Evolutionary conservation across 1,139 yeast genomes (phyloP).

Genomic region (Kodamaea suecica): DNA sequence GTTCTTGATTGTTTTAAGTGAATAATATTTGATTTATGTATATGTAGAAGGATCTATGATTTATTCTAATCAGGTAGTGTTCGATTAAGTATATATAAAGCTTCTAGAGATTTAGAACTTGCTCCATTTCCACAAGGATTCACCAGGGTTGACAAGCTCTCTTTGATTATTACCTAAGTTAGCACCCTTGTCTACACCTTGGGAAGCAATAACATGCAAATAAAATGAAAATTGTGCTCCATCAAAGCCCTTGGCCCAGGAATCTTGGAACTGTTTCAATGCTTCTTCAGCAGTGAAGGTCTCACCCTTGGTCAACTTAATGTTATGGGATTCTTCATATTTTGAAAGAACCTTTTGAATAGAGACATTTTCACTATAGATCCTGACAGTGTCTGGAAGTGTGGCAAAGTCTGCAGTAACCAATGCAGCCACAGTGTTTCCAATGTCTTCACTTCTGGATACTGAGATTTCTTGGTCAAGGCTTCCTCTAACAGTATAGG

Average conservation of each 20-base stretch:
- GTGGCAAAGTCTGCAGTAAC: slow-evolving; percentile 31
- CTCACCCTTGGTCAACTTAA: slow-evolving; percentile 28
- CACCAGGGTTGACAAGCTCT: slow-evolving; percentile 55
- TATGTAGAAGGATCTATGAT: not conserved
- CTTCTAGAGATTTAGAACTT: slow-evolving; percentile 16
- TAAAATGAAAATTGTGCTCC: slow-evolving; percentile 25
- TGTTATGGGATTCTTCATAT: slow-evolving; percentile 41
- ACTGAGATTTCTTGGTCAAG: slow-evolving; percentile 32
- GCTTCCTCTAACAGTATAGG: slow-evolving; percentile 42
- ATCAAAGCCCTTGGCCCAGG: slow-evolving; percentile 30
- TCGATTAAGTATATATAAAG: not conserved
- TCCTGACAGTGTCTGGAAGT: slow-evolving; percentile 45
- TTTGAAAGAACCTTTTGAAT: slow-evolving; percentile 35
- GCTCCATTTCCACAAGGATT: slow-evolving; percentile 53
- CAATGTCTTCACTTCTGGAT: slow-evolving; percentile 47
- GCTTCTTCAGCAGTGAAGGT: slow-evolving; percentile 30
- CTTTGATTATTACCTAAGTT: slow-evolving; percentile 32
- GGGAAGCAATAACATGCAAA: slow-evolving; percentile 30
- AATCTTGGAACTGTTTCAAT: slow-evolving; percentile 27
- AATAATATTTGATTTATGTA: not conserved
- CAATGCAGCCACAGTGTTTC: slow-evolving; percentile 35
- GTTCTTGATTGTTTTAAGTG: not conserved
- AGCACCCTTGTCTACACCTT: slow-evolving; percentile 20
- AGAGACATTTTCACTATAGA: slow-evolving; percentile 41
- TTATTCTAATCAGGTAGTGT: no score